phyloP scores from a whole-genome alignment of 176 grass and related monocot species.

The Carex kokanica region DNA sequence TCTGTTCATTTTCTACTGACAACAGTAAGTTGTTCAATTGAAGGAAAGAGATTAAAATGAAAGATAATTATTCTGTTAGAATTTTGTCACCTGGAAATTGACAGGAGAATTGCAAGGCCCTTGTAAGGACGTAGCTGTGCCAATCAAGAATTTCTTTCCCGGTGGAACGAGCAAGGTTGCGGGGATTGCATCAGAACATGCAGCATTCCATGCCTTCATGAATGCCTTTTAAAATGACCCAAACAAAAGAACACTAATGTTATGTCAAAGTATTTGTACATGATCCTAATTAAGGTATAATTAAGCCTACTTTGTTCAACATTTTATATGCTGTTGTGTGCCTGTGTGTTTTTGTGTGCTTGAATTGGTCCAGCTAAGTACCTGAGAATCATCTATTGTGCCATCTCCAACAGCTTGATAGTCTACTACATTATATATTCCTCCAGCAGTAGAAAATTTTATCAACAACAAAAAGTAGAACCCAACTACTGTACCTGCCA shows the following conservation, averaged over 20 bases:
- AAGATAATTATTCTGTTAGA: background rate
- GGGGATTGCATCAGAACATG: constrained; percentile 36
- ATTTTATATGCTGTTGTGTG: too few species aligned
- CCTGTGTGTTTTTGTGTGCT: too few species aligned
- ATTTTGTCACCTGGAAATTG: constrained; percentile 53
- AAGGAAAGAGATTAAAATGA: background rate
- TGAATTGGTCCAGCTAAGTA: too few species aligned
- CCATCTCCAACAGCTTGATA: constrained; percentile 40
- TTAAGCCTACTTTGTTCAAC: background rate
- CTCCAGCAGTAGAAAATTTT: background rate
- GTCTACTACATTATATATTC: constrained; percentile 29
- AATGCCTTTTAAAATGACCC: constrained; percentile 41
- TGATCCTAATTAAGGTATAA: constrained; percentile 4
- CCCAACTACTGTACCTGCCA: background rate
- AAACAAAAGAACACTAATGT: background rate
- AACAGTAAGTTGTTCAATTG: background rate
- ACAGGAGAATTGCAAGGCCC: constrained; percentile 69
- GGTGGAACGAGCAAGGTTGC: constrained; percentile 48
- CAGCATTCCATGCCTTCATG: constrained; percentile 48
- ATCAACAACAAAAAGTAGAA: constrained; percentile 14
- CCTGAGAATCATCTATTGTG: constrained; percentile 34
- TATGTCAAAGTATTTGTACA: background rate
- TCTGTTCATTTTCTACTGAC: background rate
- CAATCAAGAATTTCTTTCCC: constrained; percentile 51
- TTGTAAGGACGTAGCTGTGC: constrained; percentile 34